Conservation (phyloP, 129 eudicot genomes). For the Rutidosis leptorrhynchoides region DNA sequence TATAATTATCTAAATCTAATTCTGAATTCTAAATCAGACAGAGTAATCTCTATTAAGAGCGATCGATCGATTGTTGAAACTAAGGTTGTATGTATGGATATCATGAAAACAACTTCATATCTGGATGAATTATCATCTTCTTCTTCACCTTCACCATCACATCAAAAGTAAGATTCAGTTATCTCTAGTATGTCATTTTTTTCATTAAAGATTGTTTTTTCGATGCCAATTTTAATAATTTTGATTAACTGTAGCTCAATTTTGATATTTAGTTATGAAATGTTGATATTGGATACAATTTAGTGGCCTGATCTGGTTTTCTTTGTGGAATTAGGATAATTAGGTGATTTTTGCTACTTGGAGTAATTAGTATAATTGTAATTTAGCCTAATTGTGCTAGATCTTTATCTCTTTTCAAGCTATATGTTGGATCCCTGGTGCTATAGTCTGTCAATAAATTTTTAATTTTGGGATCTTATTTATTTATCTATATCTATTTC, state of each 20-base stretch:
- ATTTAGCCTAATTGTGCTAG: conserved; percentile 6
- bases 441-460: not conserved
- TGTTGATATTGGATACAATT: conserved; percentile 1
- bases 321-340: not conserved
- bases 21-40: conserved; percentile 11
- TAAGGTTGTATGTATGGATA: conserved; percentile 30
- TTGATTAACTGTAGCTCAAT: not conserved
- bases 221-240: not conserved
- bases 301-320: not conserved
- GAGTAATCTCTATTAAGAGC: conserved; percentile 17
- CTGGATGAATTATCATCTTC: conserved; percentile 36
- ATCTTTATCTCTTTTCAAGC: not conserved
- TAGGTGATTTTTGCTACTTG: not conserved
- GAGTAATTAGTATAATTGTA: not conserved
- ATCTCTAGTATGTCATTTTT: not conserved
- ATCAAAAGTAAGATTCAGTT: conserved; percentile 37
- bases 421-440: conserved; percentile 13
- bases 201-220: not conserved
- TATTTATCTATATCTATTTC: not conserved
- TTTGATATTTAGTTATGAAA: not conserved
- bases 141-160: conserved; percentile 29
- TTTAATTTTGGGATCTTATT: not conserved
- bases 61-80: conserved; percentile 17
- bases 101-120: conserved; percentile 34
- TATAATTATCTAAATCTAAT: conserved; percentile 1